Percentiles rank a stretch among this genome's conserved stretches.
These are phyloP conservation scores for Tulasnella sp. DNA, from an alignment of 768 basidiomycete genomes.

Conservation along the genomic window DNA sequence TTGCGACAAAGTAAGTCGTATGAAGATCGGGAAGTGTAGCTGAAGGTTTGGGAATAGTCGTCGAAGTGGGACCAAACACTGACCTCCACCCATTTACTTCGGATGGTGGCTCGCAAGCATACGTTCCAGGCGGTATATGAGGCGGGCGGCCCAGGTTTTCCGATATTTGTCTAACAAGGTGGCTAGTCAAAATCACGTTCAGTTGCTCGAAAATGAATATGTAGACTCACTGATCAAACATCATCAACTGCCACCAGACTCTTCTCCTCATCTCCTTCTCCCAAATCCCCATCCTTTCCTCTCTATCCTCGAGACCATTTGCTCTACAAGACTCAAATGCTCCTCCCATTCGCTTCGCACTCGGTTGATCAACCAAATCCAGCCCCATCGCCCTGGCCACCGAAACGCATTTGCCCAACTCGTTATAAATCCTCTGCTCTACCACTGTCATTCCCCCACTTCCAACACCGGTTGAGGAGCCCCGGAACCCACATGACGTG, in stretches of 20 bases:
- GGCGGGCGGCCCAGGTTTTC: slow-evolving; percentile 64
- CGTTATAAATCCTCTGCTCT: slow-evolving; percentile 30
- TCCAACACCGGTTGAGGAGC: slow-evolving; percentile 30
- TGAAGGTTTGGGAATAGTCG: slow-evolving; percentile 42
- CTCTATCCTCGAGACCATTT: background rate
- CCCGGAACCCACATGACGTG: slow-evolving; percentile 30
- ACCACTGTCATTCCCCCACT: slow-evolving; percentile 11
- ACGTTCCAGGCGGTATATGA: slow-evolving; percentile 52
- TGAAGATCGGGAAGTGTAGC: slow-evolving; percentile 28
- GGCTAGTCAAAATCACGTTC: background rate
- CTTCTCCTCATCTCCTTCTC: slow-evolving; percentile 46
- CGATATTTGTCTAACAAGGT: slow-evolving; percentile 54
- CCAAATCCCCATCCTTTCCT: slow-evolving; percentile 23
- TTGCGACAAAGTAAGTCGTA: slow-evolving; percentile 51
- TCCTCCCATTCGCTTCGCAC: slow-evolving; percentile 44
- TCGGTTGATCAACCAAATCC: slow-evolving; percentile 51
- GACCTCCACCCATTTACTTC: slow-evolving; percentile 59
- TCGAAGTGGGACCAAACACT: slow-evolving; percentile 47
- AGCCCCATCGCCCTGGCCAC: slow-evolving; percentile 62
- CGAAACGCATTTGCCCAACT: slow-evolving; percentile 64
- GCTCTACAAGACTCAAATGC: background rate
- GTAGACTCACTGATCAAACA: slow-evolving; percentile 66
- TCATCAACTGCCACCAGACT: slow-evolving; percentile 77
- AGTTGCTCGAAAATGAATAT: too few relatives aligned
- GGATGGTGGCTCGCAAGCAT: slow-evolving; percentile 48